Evolutionary conservation across 129 eudicot genomes (phyloP).

Genomic region (Helichrysum umbraculigerum): DNA sequence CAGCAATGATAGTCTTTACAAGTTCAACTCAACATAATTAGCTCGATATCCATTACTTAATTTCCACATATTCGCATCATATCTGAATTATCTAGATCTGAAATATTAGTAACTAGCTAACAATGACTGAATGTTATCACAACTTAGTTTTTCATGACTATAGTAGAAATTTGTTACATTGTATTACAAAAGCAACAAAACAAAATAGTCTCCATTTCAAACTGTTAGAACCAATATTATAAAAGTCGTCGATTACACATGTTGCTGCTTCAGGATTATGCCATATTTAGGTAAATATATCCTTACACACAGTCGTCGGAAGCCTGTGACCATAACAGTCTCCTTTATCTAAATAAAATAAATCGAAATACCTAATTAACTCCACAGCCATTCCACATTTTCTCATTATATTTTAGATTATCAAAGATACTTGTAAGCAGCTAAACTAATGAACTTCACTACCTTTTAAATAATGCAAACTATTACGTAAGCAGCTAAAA

Average conservation of each 20-base stretch:
- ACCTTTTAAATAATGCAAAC: too few relatives aligned
- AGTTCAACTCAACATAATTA: slow-evolving; percentile 11
- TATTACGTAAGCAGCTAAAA: too few relatives aligned
- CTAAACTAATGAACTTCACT: too few relatives aligned
- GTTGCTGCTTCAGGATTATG: neutral
- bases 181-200: neutral
- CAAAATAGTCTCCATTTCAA: neutral
- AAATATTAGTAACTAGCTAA: neutral
- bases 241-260: neutral
- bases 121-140: neutral
- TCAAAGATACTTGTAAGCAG: too few relatives aligned
- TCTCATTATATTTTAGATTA: neutral
- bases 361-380: too few relatives aligned
- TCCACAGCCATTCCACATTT: neutral
- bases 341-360: too few relatives aligned
- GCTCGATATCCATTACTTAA: slow-evolving; percentile 1
- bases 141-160: neutral
- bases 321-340: too few relatives aligned
- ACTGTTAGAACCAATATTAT: neutral
- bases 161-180: neutral
- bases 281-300: neutral
- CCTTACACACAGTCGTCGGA: neutral
- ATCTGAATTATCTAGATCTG: neutral
- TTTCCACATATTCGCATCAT: neutral
- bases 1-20: slow-evolving; percentile 13